phyloP scores from a whole-genome alignment of 2,329 filamentous ascomycete species.

The Didymella keratinophila region DNA sequence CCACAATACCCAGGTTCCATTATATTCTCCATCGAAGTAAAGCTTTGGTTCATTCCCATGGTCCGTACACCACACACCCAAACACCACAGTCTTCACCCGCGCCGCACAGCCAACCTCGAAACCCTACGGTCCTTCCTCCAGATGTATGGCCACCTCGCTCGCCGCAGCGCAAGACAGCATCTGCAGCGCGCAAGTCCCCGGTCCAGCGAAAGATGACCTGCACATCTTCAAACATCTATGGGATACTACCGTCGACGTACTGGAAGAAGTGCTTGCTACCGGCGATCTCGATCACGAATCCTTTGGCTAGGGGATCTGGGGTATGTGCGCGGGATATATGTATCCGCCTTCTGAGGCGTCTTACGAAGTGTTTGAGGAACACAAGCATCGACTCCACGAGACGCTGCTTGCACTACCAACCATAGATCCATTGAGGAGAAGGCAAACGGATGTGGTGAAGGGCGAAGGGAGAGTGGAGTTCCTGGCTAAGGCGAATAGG shows the following conservation, averaged over 20 bases:
- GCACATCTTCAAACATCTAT: slow-evolving; percentile 25
- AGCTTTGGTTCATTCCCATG: slow-evolving; percentile 13
- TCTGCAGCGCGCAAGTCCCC: slow-evolving; percentile 19
- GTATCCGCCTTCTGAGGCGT: slow-evolving; percentile 1
- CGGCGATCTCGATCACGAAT: slow-evolving; percentile 23
- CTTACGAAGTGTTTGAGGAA: slow-evolving; percentile 9
- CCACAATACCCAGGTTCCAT: slow-evolving; percentile 21
- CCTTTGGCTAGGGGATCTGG: slow-evolving; percentile 31
- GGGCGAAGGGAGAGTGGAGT: slow-evolving; percentile 4
- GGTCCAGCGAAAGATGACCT: slow-evolving; percentile 26
- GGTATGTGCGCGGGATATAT: slow-evolving; percentile 31
- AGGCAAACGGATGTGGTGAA: not conserved
- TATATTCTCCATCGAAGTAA: slow-evolving; percentile 21
- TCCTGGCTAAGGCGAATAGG: slow-evolving; percentile 20
- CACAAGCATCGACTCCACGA: slow-evolving; percentile 25
- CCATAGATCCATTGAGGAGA: no score
- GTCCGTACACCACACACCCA: slow-evolving; percentile 5
- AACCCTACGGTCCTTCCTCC: slow-evolving; percentile 1
- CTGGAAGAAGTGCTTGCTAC: slow-evolving; percentile 23
- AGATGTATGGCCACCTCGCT: slow-evolving; percentile 25
- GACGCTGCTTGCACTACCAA: slow-evolving; percentile 22
- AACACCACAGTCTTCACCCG: slow-evolving; percentile 22
- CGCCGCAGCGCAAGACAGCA: slow-evolving; percentile 31
- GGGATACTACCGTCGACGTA: slow-evolving; percentile 19
- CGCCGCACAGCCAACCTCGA: not conserved